Evolutionary conservation across 768 basidiomycete species (phyloP).

Genomic region (Amanita polypyramis): DNA sequence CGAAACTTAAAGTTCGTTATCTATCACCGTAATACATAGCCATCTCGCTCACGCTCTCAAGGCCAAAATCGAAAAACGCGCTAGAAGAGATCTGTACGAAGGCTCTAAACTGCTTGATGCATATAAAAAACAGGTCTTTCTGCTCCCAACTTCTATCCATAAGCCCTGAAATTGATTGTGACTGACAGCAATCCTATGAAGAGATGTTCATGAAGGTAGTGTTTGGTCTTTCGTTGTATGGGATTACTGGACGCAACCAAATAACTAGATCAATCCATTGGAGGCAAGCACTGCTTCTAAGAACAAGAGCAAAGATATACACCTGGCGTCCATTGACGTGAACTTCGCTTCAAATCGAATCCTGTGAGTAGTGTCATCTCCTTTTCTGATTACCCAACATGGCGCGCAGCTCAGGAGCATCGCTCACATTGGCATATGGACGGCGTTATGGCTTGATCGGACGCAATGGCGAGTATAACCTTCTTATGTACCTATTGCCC

Average conservation of each 20-base stretch:
- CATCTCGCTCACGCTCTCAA: constrained; percentile 17
- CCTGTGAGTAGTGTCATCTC: constrained; percentile 34
- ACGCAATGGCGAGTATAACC: constrained; percentile 51
- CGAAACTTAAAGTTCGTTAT: constrained; percentile 68
- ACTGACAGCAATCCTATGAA: constrained; percentile 82
- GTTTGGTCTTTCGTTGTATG: not conserved
- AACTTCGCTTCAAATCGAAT: constrained; percentile 94
- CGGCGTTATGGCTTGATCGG: constrained; percentile 90
- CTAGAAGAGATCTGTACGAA: constrained; percentile 84
- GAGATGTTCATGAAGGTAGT: constrained; percentile 96
- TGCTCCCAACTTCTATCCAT: not conserved
- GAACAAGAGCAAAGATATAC: constrained; percentile 97
- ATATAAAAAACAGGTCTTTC: constrained; percentile 73
- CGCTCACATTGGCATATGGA: constrained; percentile 79
- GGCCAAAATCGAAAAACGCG: constrained; percentile 98
- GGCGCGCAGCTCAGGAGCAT: constrained; percentile 61
- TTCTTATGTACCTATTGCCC: not conserved
- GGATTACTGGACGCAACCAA: not conserved
- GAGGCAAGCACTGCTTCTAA: constrained; percentile 69
- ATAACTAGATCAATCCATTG: constrained; percentile 75
- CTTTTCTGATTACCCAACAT: constrained; percentile 3
- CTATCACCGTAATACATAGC: not conserved
- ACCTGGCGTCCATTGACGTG: constrained; percentile 91
- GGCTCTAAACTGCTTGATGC: constrained; percentile 93
- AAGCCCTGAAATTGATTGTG: not conserved